Evolutionary conservation across 2,329 filamentous ascomycete species (phyloP), one percentile per base, ranked within the genome.

Genomic region (Botryotinia globosa): DNA sequence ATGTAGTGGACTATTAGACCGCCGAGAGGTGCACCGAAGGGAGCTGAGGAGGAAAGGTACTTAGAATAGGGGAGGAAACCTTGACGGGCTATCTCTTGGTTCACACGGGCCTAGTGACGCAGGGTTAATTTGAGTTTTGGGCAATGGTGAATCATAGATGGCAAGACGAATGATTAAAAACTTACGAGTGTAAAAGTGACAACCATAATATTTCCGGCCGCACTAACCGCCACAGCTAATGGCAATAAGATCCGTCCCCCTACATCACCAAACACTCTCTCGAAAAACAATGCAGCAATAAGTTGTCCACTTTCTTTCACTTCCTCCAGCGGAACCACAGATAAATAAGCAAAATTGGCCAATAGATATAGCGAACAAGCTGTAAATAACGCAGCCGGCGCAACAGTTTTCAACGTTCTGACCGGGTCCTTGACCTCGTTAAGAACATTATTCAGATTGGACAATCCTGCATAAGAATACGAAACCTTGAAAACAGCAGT

Each of bases 301-400:
- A 88, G 84, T 54, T 85, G 84, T 39, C 87, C 87, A 0, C 86
- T 87, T 1, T 82, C 80, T n/a, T 85, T 82, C 73, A 90, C 86
- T 71, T 88, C 85, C 4, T 86, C 84, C 71, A 85, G 85, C 25
- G 87, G 85, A 0, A 89, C 85, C 12, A 87, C 87, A 5, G 86
- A 84, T 74, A 89, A 88, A 79, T 89, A 89, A n/a, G 87, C 87
- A 59, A 89, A 83, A 78, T 89, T 89, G 78, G 85, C 83, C 58
- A 88, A 81, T 79, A 89, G 83, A 79, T 90, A 90, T 0, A 88
- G 79, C 51, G 87, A 78, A 3, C 85, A 85, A n/a, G 88, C 85
- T 4, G 85, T 83, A 37, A 82, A 79, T 14, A 90, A 83, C 0
- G 87, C 88, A 7, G 86, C 75, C 0, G 87, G 87, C 1, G 86